phyloP scores from a whole-genome alignment of 768 basidiomycete species.

The Amyloporia xantha region DNA sequence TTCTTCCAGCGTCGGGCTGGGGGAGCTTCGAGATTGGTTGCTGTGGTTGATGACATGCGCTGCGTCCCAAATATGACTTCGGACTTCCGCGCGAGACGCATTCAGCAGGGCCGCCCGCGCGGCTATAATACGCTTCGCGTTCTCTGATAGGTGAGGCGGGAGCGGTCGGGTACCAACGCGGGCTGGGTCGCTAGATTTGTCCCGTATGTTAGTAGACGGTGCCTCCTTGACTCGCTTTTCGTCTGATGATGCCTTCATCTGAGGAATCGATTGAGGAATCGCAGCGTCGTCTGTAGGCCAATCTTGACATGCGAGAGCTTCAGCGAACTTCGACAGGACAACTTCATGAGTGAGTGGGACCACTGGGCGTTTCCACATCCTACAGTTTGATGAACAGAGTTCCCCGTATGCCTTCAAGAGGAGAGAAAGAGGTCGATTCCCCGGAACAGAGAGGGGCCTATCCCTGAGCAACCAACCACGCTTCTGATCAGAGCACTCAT shows the following conservation, averaged over 20 bases:
- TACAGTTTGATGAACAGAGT: background rate
- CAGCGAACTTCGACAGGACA: conserved; percentile 2
- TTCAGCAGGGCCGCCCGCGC: too few species aligned
- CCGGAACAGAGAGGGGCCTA: background rate
- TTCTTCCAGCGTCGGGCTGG: background rate
- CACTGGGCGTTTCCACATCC: background rate
- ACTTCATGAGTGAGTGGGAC: conserved; percentile 1
- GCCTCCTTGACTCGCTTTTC: too few species aligned
- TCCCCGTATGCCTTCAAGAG: background rate
- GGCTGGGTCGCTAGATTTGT: too few species aligned
- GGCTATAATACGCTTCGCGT: too few species aligned
- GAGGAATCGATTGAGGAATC: too few species aligned
- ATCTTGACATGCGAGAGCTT: background rate
- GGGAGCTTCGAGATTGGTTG: background rate
- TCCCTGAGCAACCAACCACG: background rate
- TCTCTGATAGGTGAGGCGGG: too few species aligned
- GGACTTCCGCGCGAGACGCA: too few species aligned
- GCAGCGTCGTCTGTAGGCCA: conserved; percentile 7
- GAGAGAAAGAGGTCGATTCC: background rate
- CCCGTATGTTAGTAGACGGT: too few species aligned
- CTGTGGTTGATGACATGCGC: too few species aligned
- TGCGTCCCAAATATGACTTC: too few species aligned
- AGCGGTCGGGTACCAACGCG: too few species aligned
- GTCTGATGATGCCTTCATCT: too few species aligned
- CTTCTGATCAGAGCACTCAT: background rate